These are phyloP conservation scores for sorghum (Sorghum bicolor) DNA, from an alignment of 176 grass and related monocot genomes.

Conservation along the genomic window Sorghum_bicolor_NCBIv3 NC_012877.2:48487001-48487500, in stretches of 20 bases:
- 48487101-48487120: conserved; percentile 77
- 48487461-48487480: background rate
- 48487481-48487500: background rate
- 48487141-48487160: conserved; percentile 87
- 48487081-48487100: conserved; percentile 62
- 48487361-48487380: background rate
- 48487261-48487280: background rate
- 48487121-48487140: conserved; percentile 64
- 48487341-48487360: background rate
- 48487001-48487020: background rate
- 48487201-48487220: background rate
- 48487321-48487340: background rate
- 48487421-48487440: background rate
- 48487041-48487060: conserved; percentile 24
- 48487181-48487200: background rate
- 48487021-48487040: background rate
- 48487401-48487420: background rate
- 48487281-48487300: background rate
- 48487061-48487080: conserved; percentile 69
- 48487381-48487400: background rate
- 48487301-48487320: background rate
- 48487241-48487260: background rate
- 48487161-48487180: background rate
- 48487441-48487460: background rate
- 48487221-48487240: background rate